Base-by-base conservation (phyloP, 495 filamentous ascomycete genomes). In the Ramalina peruviana region DNA sequence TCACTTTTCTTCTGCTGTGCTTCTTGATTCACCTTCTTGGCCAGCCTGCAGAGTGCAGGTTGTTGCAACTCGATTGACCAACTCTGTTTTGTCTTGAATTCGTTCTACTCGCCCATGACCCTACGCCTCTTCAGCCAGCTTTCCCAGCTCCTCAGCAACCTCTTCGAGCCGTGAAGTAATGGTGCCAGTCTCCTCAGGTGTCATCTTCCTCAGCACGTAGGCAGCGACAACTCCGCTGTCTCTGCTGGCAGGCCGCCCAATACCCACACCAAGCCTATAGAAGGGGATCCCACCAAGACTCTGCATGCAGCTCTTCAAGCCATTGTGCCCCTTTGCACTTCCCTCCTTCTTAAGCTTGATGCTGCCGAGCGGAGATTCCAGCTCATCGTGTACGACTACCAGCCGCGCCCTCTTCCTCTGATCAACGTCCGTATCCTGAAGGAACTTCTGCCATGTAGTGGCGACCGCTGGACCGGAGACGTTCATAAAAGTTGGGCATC, bases 361-460 rank as follows among this genome's bases (percentile, higher is more conserved):
- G 36, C 72, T 74, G 1, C 86, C 86, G 11, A 86, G 55, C 21
- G 70, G 65, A 40, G 72, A 70, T 60, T 94, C 87, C 9, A 94
- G 64, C 59, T 94, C 88, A 58, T 94, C 88, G 65, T 94, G 86
- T 25, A 94, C 66, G 2, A 94, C 65, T 3, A 93, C 76, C 15
- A 94, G 65, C 0, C 69, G 69, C 21, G 71, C 67, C 12, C 52
- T 46, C 54, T 60, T 49, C 17, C 58, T 54, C 1, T 53, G 33
- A 62, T 64, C 16, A 42, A 47, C 19, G 51, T 61, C 62, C 0
- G 75, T 56, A 21, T 74, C 67, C 0, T 50, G 33, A 6, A 68
- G 54, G 21, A 46, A 75, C 43, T 48, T 55, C 57, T 47, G 71
- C 65, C 66, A 64, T 54, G 69, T 69, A 63, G 55, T 60, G 3